A percentile compares a stretch with the other conserved stretches of the same genome.
phyloP scores from a whole-genome alignment of 345 rosid genomes.

The Chamaenerion angustifolium region DNA sequence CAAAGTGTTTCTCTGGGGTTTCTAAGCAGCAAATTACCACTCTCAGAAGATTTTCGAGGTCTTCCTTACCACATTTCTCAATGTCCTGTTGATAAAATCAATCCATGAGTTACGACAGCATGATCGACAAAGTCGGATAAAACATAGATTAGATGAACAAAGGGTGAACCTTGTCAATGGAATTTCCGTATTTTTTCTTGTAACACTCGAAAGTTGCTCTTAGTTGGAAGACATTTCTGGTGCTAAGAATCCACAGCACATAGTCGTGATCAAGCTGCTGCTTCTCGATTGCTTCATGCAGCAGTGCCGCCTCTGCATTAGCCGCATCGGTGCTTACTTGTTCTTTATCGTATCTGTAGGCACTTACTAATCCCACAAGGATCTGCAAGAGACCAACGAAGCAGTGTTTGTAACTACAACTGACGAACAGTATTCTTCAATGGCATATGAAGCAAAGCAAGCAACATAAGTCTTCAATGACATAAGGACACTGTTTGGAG shows the following conservation, averaged over 20 bases:
- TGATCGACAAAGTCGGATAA: neutral
- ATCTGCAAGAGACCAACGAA: slow-evolving; percentile 22
- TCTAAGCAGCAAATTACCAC: slow-evolving; percentile 43
- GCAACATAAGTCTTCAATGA: no score
- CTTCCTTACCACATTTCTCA: slow-evolving; percentile 37
- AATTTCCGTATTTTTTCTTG: slow-evolving; percentile 31
- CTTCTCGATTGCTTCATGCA: slow-evolving; percentile 43
- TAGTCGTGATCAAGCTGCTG: slow-evolving; percentile 55
- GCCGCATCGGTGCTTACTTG: slow-evolving; percentile 39
- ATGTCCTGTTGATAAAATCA: slow-evolving; percentile 34
- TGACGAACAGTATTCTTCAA: no score
- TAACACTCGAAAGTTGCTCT: slow-evolving; percentile 54
- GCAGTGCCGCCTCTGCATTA: slow-evolving; percentile 41
- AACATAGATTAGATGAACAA: neutral
- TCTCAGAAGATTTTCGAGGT: slow-evolving; percentile 35
- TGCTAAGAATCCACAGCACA: slow-evolving; percentile 42
- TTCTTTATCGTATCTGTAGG: slow-evolving; percentile 68
- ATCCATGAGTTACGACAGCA: neutral
- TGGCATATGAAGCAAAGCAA: no score
- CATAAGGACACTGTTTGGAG: no score
- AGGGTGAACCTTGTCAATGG: slow-evolving; percentile 47
- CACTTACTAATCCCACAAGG: slow-evolving; percentile 50
- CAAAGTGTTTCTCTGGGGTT: slow-evolving; percentile 71
- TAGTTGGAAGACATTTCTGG: slow-evolving; percentile 64
- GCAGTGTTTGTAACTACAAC: no score